These are phyloP conservation scores for Vitis vinifera DNA, from an alignment of 164 flowering plant species.

Conservation along the genomic window ASM3070453v1 NC_081808.1:6768501-6769000, in stretches of 20 bases:
- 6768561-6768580: too few relatives aligned
- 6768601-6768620: neutral
- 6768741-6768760: constrained; percentile 20
- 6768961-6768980: constrained; percentile 78
- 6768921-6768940: constrained; percentile 31
- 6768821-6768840: constrained; percentile 25
- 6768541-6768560: too few relatives aligned
- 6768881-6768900: constrained; percentile 26
- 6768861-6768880: constrained; percentile 39
- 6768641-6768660: neutral
- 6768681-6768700: neutral
- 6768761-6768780: constrained; percentile 15
- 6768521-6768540: too few relatives aligned
- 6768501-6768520: too few relatives aligned
- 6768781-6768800: neutral
- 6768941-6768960: constrained; percentile 71
- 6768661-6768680: neutral
- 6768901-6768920: constrained; percentile 28
- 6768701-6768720: constrained; percentile 33
- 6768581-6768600: neutral
- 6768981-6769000: constrained; percentile 72
- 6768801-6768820: constrained; percentile 25
- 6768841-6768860: constrained; percentile 45
- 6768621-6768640: neutral
- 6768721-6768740: constrained; percentile 32